A percentile compares a stretch with the other conserved stretches of the same genome.
Conservation (phyloP, 2,329 filamentous ascomycete species). For the Ophiostoma piceae region DNA sequence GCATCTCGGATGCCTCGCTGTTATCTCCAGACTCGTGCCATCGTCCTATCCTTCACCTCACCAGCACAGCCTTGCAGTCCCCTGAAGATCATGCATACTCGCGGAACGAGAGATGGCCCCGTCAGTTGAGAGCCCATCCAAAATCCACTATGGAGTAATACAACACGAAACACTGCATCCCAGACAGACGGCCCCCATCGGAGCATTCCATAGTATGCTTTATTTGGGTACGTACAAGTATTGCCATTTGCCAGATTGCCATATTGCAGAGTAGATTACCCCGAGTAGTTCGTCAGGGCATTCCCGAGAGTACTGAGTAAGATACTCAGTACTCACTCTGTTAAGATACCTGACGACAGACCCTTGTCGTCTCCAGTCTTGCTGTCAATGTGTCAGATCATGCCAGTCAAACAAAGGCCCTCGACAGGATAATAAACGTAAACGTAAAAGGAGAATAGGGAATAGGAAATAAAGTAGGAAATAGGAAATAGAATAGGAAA, state of each 20-base stretch:
- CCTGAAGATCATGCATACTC: conserved; percentile 9
- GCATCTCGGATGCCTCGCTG: not conserved
- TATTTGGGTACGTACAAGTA: not conserved
- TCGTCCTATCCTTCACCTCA: too few species aligned
- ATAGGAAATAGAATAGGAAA: not conserved
- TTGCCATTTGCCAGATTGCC: not conserved
- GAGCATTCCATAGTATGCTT: not conserved
- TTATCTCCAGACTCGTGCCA: too few species aligned
- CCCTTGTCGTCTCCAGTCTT: not conserved
- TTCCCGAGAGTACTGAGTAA: too few species aligned
- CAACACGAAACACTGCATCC: not conserved
- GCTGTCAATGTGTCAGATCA: not conserved
- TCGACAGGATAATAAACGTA: not conserved
- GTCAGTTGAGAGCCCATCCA: not conserved
- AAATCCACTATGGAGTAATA: conserved; percentile 1
- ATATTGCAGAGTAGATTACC: not conserved
- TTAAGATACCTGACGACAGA: too few species aligned
- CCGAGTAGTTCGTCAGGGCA: not conserved
- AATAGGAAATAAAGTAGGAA: not conserved
- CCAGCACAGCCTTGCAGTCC: not conserved
- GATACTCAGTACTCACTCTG: too few species aligned
- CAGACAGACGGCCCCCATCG: not conserved
- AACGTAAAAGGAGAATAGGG: not conserved
- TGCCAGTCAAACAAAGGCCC: not conserved
- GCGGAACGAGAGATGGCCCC: not conserved